Percentiles rank a stretch among this genome's conserved stretches.
Conservation (phyloP, 2,329 filamentous ascomycete genomes). For the Sodiomyces alkalinus region DNA sequence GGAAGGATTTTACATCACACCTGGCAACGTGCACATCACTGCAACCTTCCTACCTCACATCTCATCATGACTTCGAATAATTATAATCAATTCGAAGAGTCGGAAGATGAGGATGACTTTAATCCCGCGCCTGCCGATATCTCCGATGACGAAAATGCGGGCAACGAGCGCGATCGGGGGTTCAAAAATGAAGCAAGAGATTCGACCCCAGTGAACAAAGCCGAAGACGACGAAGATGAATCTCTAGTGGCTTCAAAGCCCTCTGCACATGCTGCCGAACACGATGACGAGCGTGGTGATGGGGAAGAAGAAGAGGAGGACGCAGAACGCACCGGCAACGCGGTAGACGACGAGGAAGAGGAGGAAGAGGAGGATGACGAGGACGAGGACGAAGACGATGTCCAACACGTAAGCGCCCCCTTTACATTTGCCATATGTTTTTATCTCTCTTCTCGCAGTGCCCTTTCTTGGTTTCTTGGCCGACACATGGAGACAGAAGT, state of each 20-base stretch:
- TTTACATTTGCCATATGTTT: too few species aligned
- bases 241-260: constrained; percentile 6
- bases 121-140: constrained; percentile 63
- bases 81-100: constrained; percentile 38
- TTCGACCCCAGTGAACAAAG: constrained; percentile 20
- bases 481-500: too few species aligned
- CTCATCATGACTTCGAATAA: constrained; percentile 29
- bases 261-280: constrained; percentile 12
- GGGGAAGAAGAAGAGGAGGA: constrained; percentile 21
- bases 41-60: background rate
- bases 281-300: constrained; percentile 16
- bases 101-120: constrained; percentile 76
- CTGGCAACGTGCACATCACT: background rate
- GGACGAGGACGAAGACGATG: constrained; percentile 49
- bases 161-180: constrained; percentile 20
- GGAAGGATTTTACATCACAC: too few species aligned
- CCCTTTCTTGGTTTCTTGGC: too few species aligned
- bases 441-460: background rate
- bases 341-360: constrained; percentile 32
- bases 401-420: constrained; percentile 45
- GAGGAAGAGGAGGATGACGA: constrained; percentile 51
- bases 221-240: constrained; percentile 27
- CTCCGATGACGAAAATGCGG: constrained; percentile 53
- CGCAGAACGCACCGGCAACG: constrained; percentile 22
- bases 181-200: constrained; percentile 29